Percentiles rank a stretch among this genome's conserved stretches.
phyloP scores from a whole-genome alignment of 1,284 basidiomycete species.

The Apiotrichum sp. region DNA sequence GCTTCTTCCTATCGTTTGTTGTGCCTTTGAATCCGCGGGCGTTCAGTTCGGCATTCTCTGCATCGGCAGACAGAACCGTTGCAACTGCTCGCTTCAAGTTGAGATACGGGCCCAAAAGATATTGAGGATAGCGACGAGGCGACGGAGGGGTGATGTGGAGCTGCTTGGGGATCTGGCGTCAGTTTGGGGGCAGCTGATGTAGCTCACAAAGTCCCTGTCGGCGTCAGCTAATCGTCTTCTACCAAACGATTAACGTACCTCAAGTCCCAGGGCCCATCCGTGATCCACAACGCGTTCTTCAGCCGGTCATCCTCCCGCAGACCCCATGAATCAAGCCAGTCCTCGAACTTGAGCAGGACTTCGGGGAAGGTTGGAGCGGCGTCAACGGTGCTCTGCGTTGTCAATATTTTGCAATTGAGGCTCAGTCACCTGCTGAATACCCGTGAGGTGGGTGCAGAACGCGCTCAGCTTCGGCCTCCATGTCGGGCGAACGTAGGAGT shows the following conservation, averaged over 20 bases:
- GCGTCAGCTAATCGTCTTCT: conserved; percentile 3
- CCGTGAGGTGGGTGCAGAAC: conserved; percentile 83
- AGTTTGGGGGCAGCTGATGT: background rate
- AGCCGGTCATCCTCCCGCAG: conserved; percentile 42
- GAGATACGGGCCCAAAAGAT: conserved; percentile 41
- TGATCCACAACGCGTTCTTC: conserved; percentile 49
- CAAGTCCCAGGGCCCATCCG: conserved; percentile 50
- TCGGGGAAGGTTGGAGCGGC: conserved; percentile 66
- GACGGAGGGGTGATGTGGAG: conserved; percentile 40
- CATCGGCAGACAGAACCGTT: conserved; percentile 35
- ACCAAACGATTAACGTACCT: conserved; percentile 26
- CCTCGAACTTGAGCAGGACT: conserved; percentile 59
- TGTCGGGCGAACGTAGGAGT: conserved; percentile 78
- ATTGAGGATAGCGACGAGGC: conserved; percentile 29
- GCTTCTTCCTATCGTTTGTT: conserved; percentile 15
- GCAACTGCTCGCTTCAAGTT: conserved; percentile 44
- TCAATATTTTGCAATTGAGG: too few species aligned
- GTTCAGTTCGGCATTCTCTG: background rate
- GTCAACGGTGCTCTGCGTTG: conserved; percentile 66
- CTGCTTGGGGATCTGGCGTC: conserved; percentile 42
- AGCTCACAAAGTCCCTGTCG: conserved; percentile 33
- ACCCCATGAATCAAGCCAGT: conserved; percentile 57
- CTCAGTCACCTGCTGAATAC: conserved; percentile 71
- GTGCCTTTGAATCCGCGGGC: background rate
- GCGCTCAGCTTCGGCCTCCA: conserved; percentile 73